These are phyloP conservation scores for Apostasia shenzhenica DNA, from an alignment of 106 monocot species.

Conservation along the genomic window DNA sequence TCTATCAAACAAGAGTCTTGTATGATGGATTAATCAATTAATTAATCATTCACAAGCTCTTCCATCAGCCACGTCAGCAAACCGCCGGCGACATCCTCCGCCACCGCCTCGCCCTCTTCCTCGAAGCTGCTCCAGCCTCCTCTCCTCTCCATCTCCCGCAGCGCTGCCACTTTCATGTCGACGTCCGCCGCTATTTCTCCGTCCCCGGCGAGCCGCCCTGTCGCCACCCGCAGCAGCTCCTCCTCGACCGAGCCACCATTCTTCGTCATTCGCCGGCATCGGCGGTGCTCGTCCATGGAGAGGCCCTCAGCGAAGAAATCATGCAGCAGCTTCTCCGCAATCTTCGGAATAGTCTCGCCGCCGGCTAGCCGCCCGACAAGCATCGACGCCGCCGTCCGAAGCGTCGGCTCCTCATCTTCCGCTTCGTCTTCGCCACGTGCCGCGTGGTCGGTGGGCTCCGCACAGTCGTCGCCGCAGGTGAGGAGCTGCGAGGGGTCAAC, in stretches of 20 bases:
- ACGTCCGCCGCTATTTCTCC: conserved; percentile 7
- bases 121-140: conserved; percentile 30
- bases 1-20: too few species aligned
- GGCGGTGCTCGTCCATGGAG: neutral
- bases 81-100: conserved; percentile 11
- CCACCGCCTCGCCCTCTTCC: conserved; percentile 14
- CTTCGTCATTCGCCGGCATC: neutral
- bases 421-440: neutral
- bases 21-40: neutral
- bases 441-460: neutral
- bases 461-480: neutral
- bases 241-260: neutral
- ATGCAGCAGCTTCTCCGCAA: conserved; percentile 24
- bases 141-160: conserved; percentile 38
- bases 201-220: conserved; percentile 29
- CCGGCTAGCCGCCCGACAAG: conserved; percentile 17
- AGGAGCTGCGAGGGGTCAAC: conserved; percentile 25
- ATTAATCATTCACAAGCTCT: neutral
- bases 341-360: neutral
- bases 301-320: conserved; percentile 52
- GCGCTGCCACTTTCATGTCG: neutral
- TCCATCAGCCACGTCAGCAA: neutral
- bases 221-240: conserved; percentile 17
- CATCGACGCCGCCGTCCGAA: neutral
- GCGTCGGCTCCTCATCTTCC: neutral